phyloP scores from a whole-genome alignment of 2,329 filamentous ascomycete species.

The Dactylellina cionopaga region DNA sequence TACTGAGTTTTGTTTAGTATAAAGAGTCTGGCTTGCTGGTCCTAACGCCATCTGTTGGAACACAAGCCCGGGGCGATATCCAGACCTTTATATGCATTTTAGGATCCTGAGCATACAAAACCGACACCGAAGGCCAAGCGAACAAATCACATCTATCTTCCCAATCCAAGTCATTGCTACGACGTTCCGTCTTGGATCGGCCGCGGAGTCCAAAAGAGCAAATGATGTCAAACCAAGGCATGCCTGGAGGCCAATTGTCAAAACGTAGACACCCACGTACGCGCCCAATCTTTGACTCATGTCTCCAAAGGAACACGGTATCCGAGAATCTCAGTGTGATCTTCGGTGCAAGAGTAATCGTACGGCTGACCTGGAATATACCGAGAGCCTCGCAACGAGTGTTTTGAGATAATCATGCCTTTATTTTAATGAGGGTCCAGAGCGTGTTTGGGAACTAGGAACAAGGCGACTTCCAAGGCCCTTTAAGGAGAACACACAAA shows the following conservation, averaged over 20 bases:
- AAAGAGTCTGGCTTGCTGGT: neutral
- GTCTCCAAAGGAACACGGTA: constrained; percentile 1
- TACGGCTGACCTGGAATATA: constrained; percentile 36
- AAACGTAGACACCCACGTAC: constrained; percentile 1
- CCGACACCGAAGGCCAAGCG: too few relatives aligned
- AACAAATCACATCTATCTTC: too few relatives aligned
- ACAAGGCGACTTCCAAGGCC: constrained; percentile 50
- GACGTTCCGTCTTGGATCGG: constrained; percentile 28
- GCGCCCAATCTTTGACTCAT: constrained; percentile 25
- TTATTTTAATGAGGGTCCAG: neutral
- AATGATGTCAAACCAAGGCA: constrained; percentile 19
- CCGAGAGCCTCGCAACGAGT: constrained; percentile 1
- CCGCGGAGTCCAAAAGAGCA: constrained; percentile 34
- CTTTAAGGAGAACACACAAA: neutral
- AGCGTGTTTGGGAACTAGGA: constrained; percentile 6
- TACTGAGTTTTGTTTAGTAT: neutral
- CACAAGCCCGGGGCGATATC: neutral
- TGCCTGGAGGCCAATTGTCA: neutral
- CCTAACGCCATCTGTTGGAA: neutral
- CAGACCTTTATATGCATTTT: constrained; percentile 29
- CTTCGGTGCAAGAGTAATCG: constrained; percentile 39
- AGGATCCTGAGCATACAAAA: neutral
- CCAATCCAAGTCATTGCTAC: neutral
- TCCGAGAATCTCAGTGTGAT: neutral
- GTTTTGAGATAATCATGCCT: neutral